These are phyloP conservation scores for Amaranthus palmeri DNA, from an alignment of 148 eudicot genomes.

Conservation along the genomic window DNA sequence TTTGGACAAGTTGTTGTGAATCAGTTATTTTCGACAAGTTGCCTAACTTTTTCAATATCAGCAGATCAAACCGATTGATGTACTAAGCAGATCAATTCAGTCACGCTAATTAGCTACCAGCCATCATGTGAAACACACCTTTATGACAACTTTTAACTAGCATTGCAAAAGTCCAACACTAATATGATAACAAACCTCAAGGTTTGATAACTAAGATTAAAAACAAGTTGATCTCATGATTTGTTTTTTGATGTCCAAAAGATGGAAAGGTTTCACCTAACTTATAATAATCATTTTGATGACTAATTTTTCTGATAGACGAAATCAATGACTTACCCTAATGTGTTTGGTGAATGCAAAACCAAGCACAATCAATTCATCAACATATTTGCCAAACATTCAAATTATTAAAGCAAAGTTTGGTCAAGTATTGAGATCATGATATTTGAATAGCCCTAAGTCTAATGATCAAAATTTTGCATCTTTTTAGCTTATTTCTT, in stretches of 20 bases:
- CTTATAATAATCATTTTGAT: constrained; percentile 1
- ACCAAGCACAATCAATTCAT: constrained; percentile 1
- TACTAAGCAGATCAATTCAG: no score
- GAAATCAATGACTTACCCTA: neutral
- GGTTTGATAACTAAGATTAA: neutral
- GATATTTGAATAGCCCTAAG: neutral
- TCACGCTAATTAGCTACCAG: no score
- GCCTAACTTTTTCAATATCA: no score
- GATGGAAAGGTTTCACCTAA: neutral
- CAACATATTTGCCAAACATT: constrained; percentile 1
- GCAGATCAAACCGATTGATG: no score
- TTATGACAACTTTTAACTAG: neutral
- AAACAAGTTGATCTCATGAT: neutral
- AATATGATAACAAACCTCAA: neutral
- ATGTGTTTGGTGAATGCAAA: neutral
- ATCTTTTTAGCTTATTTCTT: no score
- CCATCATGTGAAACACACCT: neutral
- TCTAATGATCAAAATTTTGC: no score
- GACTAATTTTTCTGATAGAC: neutral
- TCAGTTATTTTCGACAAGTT: no score
- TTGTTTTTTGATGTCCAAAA: no score
- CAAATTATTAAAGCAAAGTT: neutral
- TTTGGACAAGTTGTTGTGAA: no score
- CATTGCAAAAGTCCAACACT: neutral
- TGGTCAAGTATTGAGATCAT: constrained; percentile 6